phyloP scores from a whole-genome alignment of 2,329 filamentous ascomycete species.

The Aspergillus tanneri region DNA sequence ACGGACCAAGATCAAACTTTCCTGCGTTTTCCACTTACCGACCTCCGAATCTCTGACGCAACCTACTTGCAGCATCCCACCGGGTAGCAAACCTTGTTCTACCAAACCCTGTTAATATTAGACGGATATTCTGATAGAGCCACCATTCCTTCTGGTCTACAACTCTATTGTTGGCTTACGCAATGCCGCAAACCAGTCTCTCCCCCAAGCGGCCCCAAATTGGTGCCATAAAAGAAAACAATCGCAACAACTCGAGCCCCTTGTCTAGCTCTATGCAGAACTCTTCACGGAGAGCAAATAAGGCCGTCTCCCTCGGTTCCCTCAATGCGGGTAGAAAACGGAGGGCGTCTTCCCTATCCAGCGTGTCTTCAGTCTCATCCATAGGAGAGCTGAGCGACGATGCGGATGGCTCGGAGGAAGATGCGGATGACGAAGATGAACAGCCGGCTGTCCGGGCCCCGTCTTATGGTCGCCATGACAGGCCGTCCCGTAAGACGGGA shows the following conservation, averaged over 20 bases:
- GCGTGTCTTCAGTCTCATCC: conserved; percentile 39
- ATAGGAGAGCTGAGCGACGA: conserved; percentile 38
- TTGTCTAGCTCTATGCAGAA: conserved; percentile 24
- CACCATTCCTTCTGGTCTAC: neutral
- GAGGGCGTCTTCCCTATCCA: conserved; percentile 38
- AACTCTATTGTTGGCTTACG: conserved; percentile 15
- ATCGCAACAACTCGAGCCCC: conserved; percentile 24
- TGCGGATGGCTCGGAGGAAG: conserved; percentile 39
- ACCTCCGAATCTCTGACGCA: conserved; percentile 22
- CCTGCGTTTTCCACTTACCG: conserved; percentile 4
- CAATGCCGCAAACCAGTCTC: conserved; percentile 28
- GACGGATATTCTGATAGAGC: conserved; percentile 3
- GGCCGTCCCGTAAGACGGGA: conserved; percentile 44
- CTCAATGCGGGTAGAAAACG: conserved; percentile 32
- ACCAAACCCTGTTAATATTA: conserved; percentile 1
- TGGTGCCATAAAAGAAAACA: conserved; percentile 25
- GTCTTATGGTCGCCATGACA: conserved; percentile 41
- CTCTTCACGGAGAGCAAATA: conserved; percentile 27
- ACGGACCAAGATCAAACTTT: conserved; percentile 10
- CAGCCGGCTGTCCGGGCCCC: conserved; percentile 42
- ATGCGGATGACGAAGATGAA: conserved; percentile 47
- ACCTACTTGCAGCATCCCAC: conserved; percentile 13
- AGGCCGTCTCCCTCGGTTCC: conserved; percentile 23
- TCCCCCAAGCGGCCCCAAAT: conserved; percentile 31
- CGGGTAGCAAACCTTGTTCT: conserved; percentile 23